Evolutionary conservation across 2,329 filamentous ascomycete genomes (phyloP), one percentile per base, ranked within the genome.

Genomic region (Epichloe glyceriae): DNA sequence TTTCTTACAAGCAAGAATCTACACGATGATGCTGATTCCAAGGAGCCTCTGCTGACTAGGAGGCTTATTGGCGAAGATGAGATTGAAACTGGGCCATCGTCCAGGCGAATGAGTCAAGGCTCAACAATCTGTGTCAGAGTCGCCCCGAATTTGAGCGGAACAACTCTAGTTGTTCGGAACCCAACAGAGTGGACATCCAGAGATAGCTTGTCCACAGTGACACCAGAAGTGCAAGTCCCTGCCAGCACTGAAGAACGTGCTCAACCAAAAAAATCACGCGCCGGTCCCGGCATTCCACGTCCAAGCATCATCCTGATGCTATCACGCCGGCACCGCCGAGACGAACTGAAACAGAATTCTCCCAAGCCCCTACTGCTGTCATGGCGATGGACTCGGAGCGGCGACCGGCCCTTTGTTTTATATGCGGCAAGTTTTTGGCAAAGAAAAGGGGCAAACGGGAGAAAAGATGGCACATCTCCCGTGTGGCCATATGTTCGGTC

Each of bases 401-500:
- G 17, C 34, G 46, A 19, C 44, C 30, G 15, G 7, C 14, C 2
- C 1, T 6, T 14, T 56, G 54, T 33, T 50, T 35, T 26, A 42
- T 56, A 6, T 56, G 54, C 37, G 53, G 50, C 42, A 33, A 43
- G 15, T n/a, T 33, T 33, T 55, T 37, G 52, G 50, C 1, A 20
- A 14, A 4, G 49, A 47, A 14, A 14, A 20, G 22, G 8, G 3
- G 10, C 39, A 44, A 12, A 33, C 5, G 17, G 39, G 34, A 10
- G 61, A 64, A 41, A 22, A 15, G 10, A 49, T 46, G 19, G 52
- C 50, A 2, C 61, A 56, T 43, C 55, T 64, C 15, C 58, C 58
- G 5, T 64, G 61, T 42, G 60, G 62, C 12, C 61, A 64, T 46
- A 17, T 15, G 14, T 61, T 61, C 46, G 60, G 60, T 8, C 52